These are phyloP conservation scores for Penstemon eatonii DNA, from an alignment of 257 asterid species.

Conservation along the genomic window DNA sequence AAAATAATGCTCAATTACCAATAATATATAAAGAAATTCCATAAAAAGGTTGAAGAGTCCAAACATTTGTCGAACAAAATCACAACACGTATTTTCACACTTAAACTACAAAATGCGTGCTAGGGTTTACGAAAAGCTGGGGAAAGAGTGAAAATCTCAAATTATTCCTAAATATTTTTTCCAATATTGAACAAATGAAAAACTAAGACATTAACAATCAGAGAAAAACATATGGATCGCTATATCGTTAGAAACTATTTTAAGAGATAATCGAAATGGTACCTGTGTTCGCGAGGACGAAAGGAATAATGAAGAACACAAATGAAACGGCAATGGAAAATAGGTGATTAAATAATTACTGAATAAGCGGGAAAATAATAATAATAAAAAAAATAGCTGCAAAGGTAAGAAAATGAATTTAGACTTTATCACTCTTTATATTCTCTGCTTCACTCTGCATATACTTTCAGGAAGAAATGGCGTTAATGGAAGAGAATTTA, in stretches of 20 bases:
- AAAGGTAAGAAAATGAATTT: conserved; percentile 22
- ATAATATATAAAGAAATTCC: no score
- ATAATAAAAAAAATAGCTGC: neutral
- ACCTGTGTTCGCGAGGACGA: conserved; percentile 32
- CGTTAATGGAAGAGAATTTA: conserved; percentile 15
- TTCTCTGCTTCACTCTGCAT: conserved; percentile 24
- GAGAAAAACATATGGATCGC: no score
- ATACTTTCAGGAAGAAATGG: conserved; percentile 29
- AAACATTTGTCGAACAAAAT: conserved; percentile 17
- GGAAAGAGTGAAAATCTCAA: conserved; percentile 7
- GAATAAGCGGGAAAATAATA: neutral
- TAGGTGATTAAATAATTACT: conserved; percentile 2
- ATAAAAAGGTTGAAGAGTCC: neutral
- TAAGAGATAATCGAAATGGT: neutral
- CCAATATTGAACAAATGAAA: neutral
- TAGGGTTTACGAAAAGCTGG: conserved; percentile 36
- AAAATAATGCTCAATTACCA: neutral
- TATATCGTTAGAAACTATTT: neutral
- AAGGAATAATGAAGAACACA: neutral
- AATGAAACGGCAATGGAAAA: conserved; percentile 15
- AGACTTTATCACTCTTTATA: conserved; percentile 20
- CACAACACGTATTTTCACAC: neutral
- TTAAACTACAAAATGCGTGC: conserved; percentile 23
- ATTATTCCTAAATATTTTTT: neutral
- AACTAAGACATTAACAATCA: neutral